These are phyloP conservation scores for Plantago lanceolata DNA, from an alignment of 305 asterid species.

Conservation along the genomic window DNA sequence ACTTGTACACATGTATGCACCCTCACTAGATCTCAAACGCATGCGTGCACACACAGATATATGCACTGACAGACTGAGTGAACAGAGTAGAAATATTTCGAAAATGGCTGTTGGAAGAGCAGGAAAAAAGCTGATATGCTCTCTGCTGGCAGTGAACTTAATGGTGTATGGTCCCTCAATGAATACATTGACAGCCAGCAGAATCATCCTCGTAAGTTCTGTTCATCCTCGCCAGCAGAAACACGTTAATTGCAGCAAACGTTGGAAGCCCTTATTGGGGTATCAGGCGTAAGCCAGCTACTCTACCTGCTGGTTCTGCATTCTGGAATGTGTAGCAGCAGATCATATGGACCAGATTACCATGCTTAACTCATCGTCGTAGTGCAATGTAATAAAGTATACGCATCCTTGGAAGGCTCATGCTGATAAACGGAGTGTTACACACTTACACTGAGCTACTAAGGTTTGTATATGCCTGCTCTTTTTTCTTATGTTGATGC, in stretches of 20 bases:
- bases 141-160: conserved; percentile 51
- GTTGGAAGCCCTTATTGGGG: conserved; percentile 54
- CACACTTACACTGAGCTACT: too few relatives aligned
- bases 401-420: too few relatives aligned
- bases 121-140: conserved; percentile 54
- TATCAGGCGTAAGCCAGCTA: conserved; percentile 53
- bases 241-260: conserved; percentile 52
- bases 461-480: too few relatives aligned
- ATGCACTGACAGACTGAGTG: not conserved
- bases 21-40: not conserved
- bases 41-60: not conserved
- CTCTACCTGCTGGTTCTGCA: conserved; percentile 56
- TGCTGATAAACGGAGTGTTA: too few relatives aligned
- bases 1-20: too few relatives aligned
- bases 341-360: conserved; percentile 35
- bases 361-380: not conserved
- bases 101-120: conserved; percentile 43
- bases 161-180: conserved; percentile 60
- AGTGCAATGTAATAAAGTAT: not conserved
- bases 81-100: not conserved
- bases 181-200: conserved; percentile 74
- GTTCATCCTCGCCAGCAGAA: too few relatives aligned
- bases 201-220: conserved; percentile 55
- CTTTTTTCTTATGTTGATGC: too few relatives aligned
- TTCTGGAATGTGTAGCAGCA: conserved; percentile 43